Conservation (phyloP, 2,329 filamentous ascomycete genomes). For the Aspergillus awamori region DNA sequence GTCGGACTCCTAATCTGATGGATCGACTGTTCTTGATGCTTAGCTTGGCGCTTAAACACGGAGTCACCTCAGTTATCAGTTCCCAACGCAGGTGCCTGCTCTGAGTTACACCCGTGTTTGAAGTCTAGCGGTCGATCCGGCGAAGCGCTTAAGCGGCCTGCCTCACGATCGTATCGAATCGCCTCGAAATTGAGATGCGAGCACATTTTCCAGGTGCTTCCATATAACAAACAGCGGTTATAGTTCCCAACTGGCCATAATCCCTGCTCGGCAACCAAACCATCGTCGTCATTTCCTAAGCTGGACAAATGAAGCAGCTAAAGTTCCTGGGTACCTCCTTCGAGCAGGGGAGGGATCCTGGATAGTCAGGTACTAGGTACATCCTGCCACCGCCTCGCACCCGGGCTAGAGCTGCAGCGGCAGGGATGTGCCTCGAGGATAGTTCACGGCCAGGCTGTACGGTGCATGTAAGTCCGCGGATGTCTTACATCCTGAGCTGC, state of each 20-base stretch:
- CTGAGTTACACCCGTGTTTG: slow-evolving; percentile 1
- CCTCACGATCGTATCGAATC: background rate
- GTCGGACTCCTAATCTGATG: background rate
- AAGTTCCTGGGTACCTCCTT: background rate
- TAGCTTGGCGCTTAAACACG: slow-evolving; percentile 3
- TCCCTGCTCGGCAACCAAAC: background rate
- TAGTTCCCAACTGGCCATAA: background rate
- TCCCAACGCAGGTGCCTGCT: background rate
- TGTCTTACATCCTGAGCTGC: slow-evolving; percentile 14
- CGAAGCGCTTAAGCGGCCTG: slow-evolving; percentile 1
- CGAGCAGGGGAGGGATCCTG: background rate
- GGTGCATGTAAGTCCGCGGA: slow-evolving; percentile 12
- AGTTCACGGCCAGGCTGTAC: too few relatives aligned
- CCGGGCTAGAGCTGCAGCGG: background rate
- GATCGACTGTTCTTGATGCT: slow-evolving; percentile 5
- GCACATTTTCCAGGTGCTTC: background rate
- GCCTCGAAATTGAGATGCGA: background rate
- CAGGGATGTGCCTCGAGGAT: background rate
- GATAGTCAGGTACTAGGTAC: background rate
- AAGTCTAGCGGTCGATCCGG: slow-evolving; percentile 4
- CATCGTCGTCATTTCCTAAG: slow-evolving; percentile 4
- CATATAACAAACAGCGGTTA: background rate
- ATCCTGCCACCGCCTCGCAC: background rate
- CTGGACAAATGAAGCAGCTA: background rate
- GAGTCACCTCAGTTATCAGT: background rate